Conservation (phyloP, 495 filamentous ascomycete genomes). For the Talaromyces adpressus region DNA sequence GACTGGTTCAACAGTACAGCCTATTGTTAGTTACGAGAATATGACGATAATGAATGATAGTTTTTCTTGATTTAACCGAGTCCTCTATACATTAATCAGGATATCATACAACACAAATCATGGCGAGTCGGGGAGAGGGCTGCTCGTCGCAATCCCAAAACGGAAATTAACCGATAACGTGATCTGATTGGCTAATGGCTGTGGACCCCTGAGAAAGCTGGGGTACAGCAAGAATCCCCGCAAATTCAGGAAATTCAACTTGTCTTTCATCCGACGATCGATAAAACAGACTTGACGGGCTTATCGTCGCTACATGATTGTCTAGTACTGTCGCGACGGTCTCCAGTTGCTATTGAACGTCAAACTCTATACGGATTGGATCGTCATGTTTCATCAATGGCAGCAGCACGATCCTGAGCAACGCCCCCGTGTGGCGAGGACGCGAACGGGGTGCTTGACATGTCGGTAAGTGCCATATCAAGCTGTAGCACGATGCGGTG, state of each 20-base stretch:
- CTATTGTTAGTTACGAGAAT: neutral
- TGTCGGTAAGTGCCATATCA: neutral
- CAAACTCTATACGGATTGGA: neutral
- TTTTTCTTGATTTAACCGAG: neutral
- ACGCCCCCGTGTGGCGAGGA: slow-evolving; percentile 3
- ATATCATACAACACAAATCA: neutral
- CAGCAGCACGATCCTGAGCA: slow-evolving; percentile 3
- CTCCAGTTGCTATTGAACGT: neutral
- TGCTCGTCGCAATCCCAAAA: neutral
- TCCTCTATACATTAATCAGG: neutral
- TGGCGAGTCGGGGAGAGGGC: neutral
- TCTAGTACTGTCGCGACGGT: neutral
- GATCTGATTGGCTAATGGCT: neutral
- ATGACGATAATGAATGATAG: neutral
- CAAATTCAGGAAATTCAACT: neutral
- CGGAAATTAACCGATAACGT: neutral
- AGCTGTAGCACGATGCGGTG: neutral
- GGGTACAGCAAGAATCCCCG: neutral
- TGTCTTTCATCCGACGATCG: neutral
- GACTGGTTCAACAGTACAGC: slow-evolving; percentile 2
- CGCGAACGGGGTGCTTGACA: slow-evolving; percentile 1
- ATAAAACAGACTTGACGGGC: neutral
- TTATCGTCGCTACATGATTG: neutral
- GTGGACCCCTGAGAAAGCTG: neutral
- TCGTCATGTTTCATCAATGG: slow-evolving; percentile 5